Base-by-base conservation (phyloP, 805 yeast genomes). In the Gaillardinia entomophila region DNA sequence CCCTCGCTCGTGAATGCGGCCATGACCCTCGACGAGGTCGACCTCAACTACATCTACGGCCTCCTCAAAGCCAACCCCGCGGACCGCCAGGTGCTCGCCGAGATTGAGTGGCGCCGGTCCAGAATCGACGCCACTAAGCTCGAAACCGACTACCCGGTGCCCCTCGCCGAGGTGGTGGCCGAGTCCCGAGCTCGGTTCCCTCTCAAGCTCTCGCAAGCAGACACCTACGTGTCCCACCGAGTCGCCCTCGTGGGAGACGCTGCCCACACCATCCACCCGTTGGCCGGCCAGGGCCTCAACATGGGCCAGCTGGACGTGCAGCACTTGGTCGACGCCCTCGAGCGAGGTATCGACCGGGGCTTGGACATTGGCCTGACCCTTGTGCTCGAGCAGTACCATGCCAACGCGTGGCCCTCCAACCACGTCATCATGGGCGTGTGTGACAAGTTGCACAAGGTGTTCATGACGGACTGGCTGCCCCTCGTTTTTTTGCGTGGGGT, bases 161-260 rank as follows among this genome's bases (percentile, higher is more conserved):
- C 73, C 10, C 73, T 86, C 3, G 70, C 63, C 6, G 70, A 68
- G 4, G 73, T 88, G 4, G 67, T 75, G 20, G 71, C 71, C 2
- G 65, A 70, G 6, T 75, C 94, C 2, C 71, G 95, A 40, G 97
- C 95, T 0, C 70, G 82, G 29, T 92, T 92, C 66, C 98, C 98
- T 15, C 66, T 92, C 43, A 79, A 80, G 45, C 59, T 90, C 63
- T 78, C 88, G 14, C 97, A 92, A 52, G 95, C 96, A 2, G 97
- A 92, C 49, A 74, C 83, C 1, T 92, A 92, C 53, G 77, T 86
- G 13, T 77, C 77, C 2, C 89, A 84, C 3, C 69, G 97, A 43
- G 72, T 90, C 19, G 97, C 97, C 0, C 62, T 92, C n/a, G 84
- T 90, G 7, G 98, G 98, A 16, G 98, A 92, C 59, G 97, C 98